Conservation (phyloP, 2,329 filamentous ascomycete genomes). For the Diaporthe ampelina region DNA sequence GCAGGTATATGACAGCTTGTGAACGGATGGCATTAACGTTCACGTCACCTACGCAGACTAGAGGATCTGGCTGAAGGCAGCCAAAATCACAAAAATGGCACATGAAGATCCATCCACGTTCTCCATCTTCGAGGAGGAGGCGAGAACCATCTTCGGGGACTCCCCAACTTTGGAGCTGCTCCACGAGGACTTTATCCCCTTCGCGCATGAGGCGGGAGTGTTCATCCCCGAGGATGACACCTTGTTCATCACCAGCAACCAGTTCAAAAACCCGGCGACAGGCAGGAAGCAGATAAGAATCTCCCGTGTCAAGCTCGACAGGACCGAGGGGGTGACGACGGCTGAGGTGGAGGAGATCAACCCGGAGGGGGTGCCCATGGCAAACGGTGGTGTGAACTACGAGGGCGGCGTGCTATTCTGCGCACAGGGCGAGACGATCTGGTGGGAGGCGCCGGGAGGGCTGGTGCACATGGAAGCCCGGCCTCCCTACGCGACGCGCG, state of each 20-base stretch:
- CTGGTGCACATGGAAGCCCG: conserved; percentile 51
- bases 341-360: conserved; percentile 50
- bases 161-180: conserved; percentile 54
- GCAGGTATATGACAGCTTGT: no score
- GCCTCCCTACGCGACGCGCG: conserved; percentile 48
- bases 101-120: not conserved
- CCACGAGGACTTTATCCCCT: conserved; percentile 56
- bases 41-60: no score
- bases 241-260: conserved; percentile 53
- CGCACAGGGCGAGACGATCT: conserved; percentile 53
- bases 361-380: conserved; percentile 55
- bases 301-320: conserved; percentile 45
- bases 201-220: conserved; percentile 62
- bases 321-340: conserved; percentile 30
- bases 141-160: conserved; percentile 50
- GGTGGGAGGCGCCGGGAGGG: conserved; percentile 45
- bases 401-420: conserved; percentile 57
- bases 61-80: not conserved
- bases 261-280: conserved; percentile 44
- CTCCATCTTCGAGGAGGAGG: conserved; percentile 30
- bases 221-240: conserved; percentile 31
- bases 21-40: no score
- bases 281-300: conserved; percentile 50
- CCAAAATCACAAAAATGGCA: conserved; percentile 6
- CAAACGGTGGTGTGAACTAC: conserved; percentile 65